A percentile compares a stretch with the other conserved stretches of the same genome.
phyloP scores from a whole-genome alignment of 2,329 filamentous ascomycete genomes.

The Tothia fuscella region DNA sequence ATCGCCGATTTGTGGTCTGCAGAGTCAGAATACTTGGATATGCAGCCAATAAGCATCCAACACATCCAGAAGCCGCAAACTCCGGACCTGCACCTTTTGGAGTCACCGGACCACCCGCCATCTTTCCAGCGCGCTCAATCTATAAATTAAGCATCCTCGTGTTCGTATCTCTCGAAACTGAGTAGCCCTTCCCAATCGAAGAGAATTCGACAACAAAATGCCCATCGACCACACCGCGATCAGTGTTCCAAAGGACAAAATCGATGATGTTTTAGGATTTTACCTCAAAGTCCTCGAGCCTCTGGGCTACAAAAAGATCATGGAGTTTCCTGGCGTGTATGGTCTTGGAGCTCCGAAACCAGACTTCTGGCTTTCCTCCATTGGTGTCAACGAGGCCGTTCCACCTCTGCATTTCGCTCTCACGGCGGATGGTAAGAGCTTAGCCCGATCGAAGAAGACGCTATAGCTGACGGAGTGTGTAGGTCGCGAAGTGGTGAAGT shows the following conservation, averaged over 20 bases:
- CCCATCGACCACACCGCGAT: neutral
- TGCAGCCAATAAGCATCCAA: too few relatives aligned
- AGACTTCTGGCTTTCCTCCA: neutral
- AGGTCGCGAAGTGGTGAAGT: neutral
- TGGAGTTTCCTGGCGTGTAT: neutral
- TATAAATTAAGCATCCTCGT: too few relatives aligned
- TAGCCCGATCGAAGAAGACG: neutral
- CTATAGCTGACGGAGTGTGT: too few relatives aligned
- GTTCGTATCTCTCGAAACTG: too few relatives aligned
- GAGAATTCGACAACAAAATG: constrained; percentile 21
- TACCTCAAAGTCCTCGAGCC: neutral
- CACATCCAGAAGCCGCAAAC: too few relatives aligned
- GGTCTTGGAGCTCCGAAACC: neutral
- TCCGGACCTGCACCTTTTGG: too few relatives aligned
- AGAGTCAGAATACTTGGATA: too few relatives aligned
- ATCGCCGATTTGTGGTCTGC: too few relatives aligned
- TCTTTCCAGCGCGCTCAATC: constrained; percentile 19
- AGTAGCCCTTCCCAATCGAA: too few relatives aligned
- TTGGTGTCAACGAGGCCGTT: neutral
- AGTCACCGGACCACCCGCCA: too few relatives aligned
- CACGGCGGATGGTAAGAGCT: neutral
- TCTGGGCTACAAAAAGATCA: constrained; percentile 5
- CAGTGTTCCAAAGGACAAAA: neutral
- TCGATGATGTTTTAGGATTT: neutral
- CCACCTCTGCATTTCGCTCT: neutral